Evolutionary conservation across 352 stramenopile species (phyloP).

Genomic region (Phytophthora hibernalis): DNA sequence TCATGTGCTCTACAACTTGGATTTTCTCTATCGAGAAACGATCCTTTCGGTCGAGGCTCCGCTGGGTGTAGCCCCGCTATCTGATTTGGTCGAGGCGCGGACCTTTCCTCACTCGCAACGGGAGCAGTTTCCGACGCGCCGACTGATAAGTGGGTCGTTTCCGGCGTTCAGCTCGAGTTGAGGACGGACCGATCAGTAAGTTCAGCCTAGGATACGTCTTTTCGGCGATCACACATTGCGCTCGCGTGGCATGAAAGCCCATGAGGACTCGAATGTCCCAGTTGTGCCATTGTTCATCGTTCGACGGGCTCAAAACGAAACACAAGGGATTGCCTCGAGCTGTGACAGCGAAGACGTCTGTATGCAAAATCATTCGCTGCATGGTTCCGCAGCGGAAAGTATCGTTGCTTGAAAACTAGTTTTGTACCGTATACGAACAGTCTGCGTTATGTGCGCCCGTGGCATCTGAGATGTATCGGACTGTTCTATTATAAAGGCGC

Average conservation of each 20-base stretch:
- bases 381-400: too few relatives aligned
- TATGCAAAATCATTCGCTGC: background rate
- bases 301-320: background rate
- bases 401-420: too few relatives aligned
- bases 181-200: conserved; percentile 19
- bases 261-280: conserved; percentile 19
- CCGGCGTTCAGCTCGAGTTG: conserved; percentile 24
- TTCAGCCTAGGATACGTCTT: conserved; percentile 16
- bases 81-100: too few relatives aligned
- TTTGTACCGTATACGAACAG: too few relatives aligned
- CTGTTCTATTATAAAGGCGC: background rate
- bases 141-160: conserved; percentile 25
- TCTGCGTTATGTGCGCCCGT: conserved; percentile 33
- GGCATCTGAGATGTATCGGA: conserved; percentile 29
- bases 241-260: conserved; percentile 7
- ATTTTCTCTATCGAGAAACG: conserved; percentile 26
- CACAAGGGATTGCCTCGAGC: background rate
- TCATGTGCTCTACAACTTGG: conserved; percentile 12
- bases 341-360: background rate
- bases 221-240: too few relatives aligned
- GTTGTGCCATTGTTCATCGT: conserved; percentile 20
- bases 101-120: conserved; percentile 20
- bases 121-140: conserved; percentile 29
- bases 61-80: too few relatives aligned
- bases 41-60: conserved; percentile 29